Base-by-base conservation (phyloP, 257 asterid genomes). In the Fraxinus cuspidata region DNA sequence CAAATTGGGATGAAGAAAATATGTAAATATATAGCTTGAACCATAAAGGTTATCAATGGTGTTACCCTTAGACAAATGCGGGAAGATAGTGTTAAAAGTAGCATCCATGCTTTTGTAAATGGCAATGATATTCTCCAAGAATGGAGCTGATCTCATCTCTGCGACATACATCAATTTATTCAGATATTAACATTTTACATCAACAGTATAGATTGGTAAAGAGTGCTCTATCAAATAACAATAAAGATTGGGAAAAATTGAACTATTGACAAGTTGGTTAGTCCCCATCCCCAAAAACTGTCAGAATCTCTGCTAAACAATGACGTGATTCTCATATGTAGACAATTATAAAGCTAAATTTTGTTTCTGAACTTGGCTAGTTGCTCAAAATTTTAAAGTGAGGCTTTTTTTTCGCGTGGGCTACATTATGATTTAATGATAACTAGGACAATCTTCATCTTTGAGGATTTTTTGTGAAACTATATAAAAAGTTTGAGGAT, bases 91-190 rank as follows among this genome's bases (percentile, higher is more conserved):
- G 11, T 40, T 40, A 10, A 40, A 40, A 40, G 47, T 81, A 73
- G 92, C 84, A 70, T 88, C 86, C 90, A 95, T 72, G 72, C 86
- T 86, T 77, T 79, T 81, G 81, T 88, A 95, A 56, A 90, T 90
- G 75, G 84, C 28, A 35, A 88, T 82, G 42, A 92, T 85, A 74
- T 86, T 90, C 82, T 91, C 97, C 88, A 95, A 72, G 51, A 83
- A 77, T 74, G 91, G 86, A 23, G 92, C 97, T 35, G 93, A 81
- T 49, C 99, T 89, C 66, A 88, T 51, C 44, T 89, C 99, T 95
- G 89, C 74, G 82, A 58, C 37, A 44, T 5, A 15, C 44, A 73
- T 44, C 35, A 16, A 67, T 28, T 25, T 68, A 37, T 53, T 19
- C 31, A 19, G 81, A 27, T 35, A 63, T 25, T 23, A 40, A 7